phyloP scores from a whole-genome alignment of 2,329 filamentous ascomycete genomes.

The Leptographium radiaticola region DNA sequence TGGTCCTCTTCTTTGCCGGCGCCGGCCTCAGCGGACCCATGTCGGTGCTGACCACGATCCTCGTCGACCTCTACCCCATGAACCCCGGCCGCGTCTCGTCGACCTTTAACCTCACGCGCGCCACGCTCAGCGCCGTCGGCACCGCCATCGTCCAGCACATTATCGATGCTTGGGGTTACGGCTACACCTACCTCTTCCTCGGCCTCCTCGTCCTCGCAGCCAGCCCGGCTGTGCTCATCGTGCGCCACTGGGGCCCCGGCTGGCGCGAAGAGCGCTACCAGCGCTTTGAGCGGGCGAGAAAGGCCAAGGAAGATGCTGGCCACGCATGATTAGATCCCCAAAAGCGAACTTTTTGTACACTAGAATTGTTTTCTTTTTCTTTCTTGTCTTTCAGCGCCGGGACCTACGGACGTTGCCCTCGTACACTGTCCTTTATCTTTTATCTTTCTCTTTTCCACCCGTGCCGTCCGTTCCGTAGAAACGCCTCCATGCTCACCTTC shows the following conservation, averaged over 20 bases:
- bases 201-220: conserved; percentile 17
- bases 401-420: no score
- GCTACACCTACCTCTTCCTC: conserved; percentile 23
- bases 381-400: no score
- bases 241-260: conserved; percentile 18
- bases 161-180: conserved; percentile 26
- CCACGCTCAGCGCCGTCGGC: conserved; percentile 25
- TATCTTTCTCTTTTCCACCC: not conserved
- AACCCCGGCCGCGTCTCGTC: conserved; percentile 28
- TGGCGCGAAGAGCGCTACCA: conserved; percentile 21
- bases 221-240: conserved; percentile 17
- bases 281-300: conserved; percentile 9
- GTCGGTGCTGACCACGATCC: conserved; percentile 25
- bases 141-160: conserved; percentile 27
- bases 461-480: no score
- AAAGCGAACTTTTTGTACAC: no score
- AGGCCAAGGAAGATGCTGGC: not conserved
- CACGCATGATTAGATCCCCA: no score
- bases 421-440: not conserved
- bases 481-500: no score
- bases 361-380: no score
- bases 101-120: conserved; percentile 27
- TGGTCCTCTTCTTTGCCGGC: conserved; percentile 26
- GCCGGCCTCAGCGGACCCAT: conserved; percentile 25
- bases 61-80: conserved; percentile 29